Base-by-base conservation (phyloP, 805 yeast genomes). In the Helenozyma baotianmanensis region DNA sequence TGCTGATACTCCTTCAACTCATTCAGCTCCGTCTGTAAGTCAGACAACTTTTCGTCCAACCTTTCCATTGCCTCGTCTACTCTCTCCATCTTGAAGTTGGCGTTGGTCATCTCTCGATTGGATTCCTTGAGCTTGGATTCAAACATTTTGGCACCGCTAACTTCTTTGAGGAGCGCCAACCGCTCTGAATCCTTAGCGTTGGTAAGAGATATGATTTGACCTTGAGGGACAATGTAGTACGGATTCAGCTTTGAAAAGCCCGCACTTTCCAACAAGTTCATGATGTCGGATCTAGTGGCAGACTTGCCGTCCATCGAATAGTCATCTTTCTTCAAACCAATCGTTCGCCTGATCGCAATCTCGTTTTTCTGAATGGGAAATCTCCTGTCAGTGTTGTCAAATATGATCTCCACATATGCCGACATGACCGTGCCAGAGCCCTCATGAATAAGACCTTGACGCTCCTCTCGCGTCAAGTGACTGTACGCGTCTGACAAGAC, bases 171-270 rank as follows among this genome's bases (percentile, higher is more conserved):
- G 24, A 89, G 62, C 22, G 74, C 71, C 32, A 90, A 66, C 40
- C 97, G 74, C 51, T 89, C 96, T 3, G 74, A 52, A 52, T 88
- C 96, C 47, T 84, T 84, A 0, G 96, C 90, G 51, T 87, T 87
- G 0, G 97, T 90, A 38, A 92, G 67, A 0, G 84, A 72, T 1
- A 96, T 82, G 47, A 92, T 86, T 47, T 85, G 72, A 14, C 98
- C 98, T 59, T 92, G 98, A 1, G 98, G 97, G 4, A 92, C 97
- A 46, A 92, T 90, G 55, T 90, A 90, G 58, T 89, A 90, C 1
- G 97, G 96, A 43, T 88, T 89, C 5, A 87, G 78, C 40, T 83
- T 72, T 0, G 95, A 83, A 51, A 92, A 87, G 0, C 98, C 98
- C 0, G 96, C 95, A 50, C 85, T 80, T 55, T 90, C 97, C 23